Evolutionary conservation across 2,329 filamentous ascomycete species (phyloP).

Genomic region (Chaetomium sp.): DNA sequence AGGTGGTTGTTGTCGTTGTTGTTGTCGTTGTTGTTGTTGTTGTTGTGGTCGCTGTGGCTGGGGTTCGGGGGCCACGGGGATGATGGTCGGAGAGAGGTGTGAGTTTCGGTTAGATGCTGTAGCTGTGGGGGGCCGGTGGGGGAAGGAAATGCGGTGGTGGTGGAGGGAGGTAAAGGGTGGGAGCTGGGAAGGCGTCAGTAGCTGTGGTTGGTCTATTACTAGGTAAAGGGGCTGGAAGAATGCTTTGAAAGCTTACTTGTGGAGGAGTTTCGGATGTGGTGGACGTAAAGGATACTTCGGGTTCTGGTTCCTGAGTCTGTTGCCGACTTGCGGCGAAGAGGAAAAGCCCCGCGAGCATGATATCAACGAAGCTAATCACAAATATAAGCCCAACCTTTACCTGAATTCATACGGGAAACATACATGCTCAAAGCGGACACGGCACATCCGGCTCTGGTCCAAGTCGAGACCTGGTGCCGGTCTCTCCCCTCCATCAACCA

Average conservation of each 20-base stretch:
- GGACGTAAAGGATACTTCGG: neutral
- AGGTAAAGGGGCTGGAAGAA: neutral
- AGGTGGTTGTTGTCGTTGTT: neutral
- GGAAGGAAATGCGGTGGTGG: constrained; percentile 17
- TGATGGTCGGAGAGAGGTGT: neutral
- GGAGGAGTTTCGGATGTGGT: neutral
- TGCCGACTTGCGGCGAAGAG: constrained; percentile 12
- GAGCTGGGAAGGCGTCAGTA: constrained; percentile 10
- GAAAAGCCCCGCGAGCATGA: constrained; percentile 35
- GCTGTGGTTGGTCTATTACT: no score
- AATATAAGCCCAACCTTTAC: neutral
- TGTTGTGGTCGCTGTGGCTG: neutral
- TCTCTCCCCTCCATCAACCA: neutral
- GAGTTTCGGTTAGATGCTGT: neutral
- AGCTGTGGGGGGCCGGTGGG: neutral
- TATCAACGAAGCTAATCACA: constrained; percentile 31
- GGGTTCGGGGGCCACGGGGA: neutral
- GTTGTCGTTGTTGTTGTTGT: constrained; percentile 12
- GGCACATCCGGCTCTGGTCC: constrained; percentile 31
- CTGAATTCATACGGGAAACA: neutral
- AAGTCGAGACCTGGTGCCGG: constrained; percentile 20
- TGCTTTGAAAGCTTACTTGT: neutral
- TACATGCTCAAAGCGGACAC: constrained; percentile 30
- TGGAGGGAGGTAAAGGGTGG: constrained; percentile 6
- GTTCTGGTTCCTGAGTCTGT: neutral